Conservation (phyloP, 106 monocot genomes). For the Apostasia ramifera region DNA sequence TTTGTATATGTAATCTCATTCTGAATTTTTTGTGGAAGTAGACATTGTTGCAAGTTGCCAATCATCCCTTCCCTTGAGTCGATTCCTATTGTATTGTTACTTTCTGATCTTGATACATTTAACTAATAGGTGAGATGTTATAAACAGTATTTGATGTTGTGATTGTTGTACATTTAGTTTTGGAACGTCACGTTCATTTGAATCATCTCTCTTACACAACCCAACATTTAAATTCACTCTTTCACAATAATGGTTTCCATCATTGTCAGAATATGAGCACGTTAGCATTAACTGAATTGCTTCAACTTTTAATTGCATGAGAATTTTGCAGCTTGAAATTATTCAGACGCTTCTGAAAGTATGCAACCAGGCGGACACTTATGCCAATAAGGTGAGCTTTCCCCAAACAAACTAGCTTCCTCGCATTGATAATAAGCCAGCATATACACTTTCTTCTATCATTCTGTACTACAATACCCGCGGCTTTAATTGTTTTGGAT, state of each 20-base stretch:
- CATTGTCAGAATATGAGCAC: no score
- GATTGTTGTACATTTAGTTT: not conserved
- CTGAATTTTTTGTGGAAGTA: no score
- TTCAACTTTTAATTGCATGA: not conserved
- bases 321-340: constrained; percentile 24
- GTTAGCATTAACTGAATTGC: not conserved
- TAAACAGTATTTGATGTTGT: no score
- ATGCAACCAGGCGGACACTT: constrained; percentile 21
- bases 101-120: no score
- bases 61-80: no score
- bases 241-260: not conserved
- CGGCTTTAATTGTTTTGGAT: not conserved
- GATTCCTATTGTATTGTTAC: no score
- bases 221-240: not conserved
- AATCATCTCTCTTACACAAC: no score
- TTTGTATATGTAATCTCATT: no score
- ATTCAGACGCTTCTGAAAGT: constrained; percentile 33
- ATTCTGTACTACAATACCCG: not conserved
- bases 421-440: not conserved
- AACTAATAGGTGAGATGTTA: no score
- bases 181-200: not conserved
- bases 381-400: constrained; percentile 23
- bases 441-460: not conserved
- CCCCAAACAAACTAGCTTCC: constrained; percentile 1
- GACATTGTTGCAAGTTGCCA: no score